Base-by-base conservation (phyloP, 208 protist genomes). In the Wallacemonas collosoma region DNA sequence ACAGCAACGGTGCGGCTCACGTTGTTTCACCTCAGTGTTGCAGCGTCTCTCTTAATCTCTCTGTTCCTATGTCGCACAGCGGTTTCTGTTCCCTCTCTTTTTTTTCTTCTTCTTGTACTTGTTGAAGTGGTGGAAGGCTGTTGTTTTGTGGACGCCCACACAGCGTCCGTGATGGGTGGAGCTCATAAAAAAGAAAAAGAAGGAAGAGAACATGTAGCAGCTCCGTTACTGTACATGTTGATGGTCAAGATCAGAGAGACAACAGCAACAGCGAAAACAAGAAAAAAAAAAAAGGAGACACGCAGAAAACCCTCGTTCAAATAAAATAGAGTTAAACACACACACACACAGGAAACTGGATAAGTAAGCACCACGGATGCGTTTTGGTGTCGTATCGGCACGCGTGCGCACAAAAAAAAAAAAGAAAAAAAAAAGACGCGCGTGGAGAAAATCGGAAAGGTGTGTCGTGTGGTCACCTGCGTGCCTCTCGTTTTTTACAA, bases 201-300 rank as follows among this genome's bases (percentile, higher is more conserved):
- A 50, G 41, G 11, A 39, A 41, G 17, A 54, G 54, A 69, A 55
- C 36, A 54, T 40, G 35, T 17, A 69, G 43, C 53, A 26, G 26
- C 26, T 26, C 26, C 26, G 26, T 26, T 26, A 26, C 26, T 26
- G 26, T 0, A 26, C 26, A 26, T 26, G 26, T 26, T 26, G 26
- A 26, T 26, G 26, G 26, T 26, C 26, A 26, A 26, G 26, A 26
- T 26, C 26, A 9, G 39, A 15, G 2, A 26, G 45, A 71, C 8
- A 58, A 14, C 26, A 15, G 50, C 43, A 63, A 17, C 2, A 17
- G 17, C 55, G 26, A 68, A 75, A 36, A 44, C 17, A 17, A 12
- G 45, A 43, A 63, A 72, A 57, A 63, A 39, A 51, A 65, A 70
- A 50, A 50, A 50, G 45, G 8, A 50, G 8, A 50, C 45, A 50